Evolutionary conservation across 345 rosid species (phyloP), one percentile per base, ranked within the genome.

Genomic region (Conringia planisiliqua): DNA sequence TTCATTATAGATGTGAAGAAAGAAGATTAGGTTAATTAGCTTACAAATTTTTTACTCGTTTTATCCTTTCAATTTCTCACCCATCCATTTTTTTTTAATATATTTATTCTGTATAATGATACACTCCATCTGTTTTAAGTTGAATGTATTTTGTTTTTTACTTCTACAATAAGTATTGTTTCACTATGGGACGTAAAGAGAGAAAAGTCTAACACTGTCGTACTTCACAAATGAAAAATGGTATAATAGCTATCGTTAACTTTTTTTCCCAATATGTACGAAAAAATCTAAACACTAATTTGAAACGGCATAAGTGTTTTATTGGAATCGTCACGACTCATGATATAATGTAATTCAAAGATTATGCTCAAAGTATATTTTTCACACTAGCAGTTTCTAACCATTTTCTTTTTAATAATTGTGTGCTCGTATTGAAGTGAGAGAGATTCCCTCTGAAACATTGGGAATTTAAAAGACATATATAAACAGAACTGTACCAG

Each of bases 381-480:
- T 71, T 33, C 22, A 57, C 16, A n/a, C 48, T 24, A 59, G 47
- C n/a, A 20, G 27, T 26, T 57, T 54, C 33, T 10, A 63, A 43
- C 22, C 32, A 24, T 20, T 33, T 43, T 66, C 2, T 35, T n/a
- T n/a, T 27, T 16, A 36, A 51, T 52, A 30, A 9, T 44, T 24
- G 63, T 7, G 14, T 48, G 44, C 3, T 43, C 35, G 80, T 63
- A 43, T 71, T 72, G 81, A 60, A 66, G 59, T 50, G 69, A 33
- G 77, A 72, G 65, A 78, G 81, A 78, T 78, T 72, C 81, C 62
- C 39, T 78, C 56, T 66, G 77, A 48, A 78, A 78, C 81, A 66
- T 78, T 72, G 81, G 73, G 77, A 78, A 72, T 30, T 52, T 67
- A 72, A 78, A 78, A 78, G 73, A 72, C 77, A 78, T 64, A 77